Evolutionary conservation across 768 basidiomycete species (phyloP).

Genomic region (Pilatotrama ljubarskyi): DNA sequence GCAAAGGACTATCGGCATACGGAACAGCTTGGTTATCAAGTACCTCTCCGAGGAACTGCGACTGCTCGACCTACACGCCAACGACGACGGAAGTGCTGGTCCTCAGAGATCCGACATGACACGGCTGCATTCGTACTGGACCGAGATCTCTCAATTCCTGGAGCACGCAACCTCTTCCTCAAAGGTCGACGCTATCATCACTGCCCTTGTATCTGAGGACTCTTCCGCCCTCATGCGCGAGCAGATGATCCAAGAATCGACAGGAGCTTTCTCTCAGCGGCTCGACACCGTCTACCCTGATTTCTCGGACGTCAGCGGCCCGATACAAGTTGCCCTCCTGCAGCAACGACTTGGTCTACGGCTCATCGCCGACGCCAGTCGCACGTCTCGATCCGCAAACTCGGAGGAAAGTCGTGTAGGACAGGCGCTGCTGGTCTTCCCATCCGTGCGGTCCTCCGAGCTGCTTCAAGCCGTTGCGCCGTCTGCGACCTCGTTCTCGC

Average conservation of each 20-base stretch:
- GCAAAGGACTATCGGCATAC: slow-evolving; percentile 53
- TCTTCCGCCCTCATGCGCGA: slow-evolving; percentile 52
- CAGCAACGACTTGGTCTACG: slow-evolving; percentile 75
- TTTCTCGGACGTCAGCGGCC: slow-evolving; percentile 66
- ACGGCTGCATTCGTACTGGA: slow-evolving; percentile 67
- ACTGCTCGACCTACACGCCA: slow-evolving; percentile 30
- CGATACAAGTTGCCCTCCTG: slow-evolving; percentile 65
- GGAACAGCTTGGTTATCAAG: slow-evolving; percentile 46
- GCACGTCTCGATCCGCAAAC: neutral
- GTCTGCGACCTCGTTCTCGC: slow-evolving; percentile 38
- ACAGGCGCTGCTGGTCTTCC: slow-evolving; percentile 51
- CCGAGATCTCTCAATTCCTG: slow-evolving; percentile 76
- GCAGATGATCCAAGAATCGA: slow-evolving; percentile 73
- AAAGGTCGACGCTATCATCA: slow-evolving; percentile 52
- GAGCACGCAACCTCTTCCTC: slow-evolving; percentile 49
- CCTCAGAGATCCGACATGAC: slow-evolving; percentile 34
- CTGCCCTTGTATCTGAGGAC: slow-evolving; percentile 38
- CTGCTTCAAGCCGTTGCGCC: slow-evolving; percentile 29
- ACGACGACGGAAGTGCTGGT: slow-evolving; percentile 32
- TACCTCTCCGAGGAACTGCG: slow-evolving; percentile 44
- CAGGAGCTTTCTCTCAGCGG: slow-evolving; percentile 75
- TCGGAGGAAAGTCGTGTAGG: slow-evolving; percentile 15
- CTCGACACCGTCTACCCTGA: slow-evolving; percentile 67
- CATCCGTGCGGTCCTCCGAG: slow-evolving; percentile 47
- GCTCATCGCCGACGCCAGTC: slow-evolving; percentile 37